phyloP scores from a whole-genome alignment of 257 asterid genomes.

The Mentha longifolia region DNA sequence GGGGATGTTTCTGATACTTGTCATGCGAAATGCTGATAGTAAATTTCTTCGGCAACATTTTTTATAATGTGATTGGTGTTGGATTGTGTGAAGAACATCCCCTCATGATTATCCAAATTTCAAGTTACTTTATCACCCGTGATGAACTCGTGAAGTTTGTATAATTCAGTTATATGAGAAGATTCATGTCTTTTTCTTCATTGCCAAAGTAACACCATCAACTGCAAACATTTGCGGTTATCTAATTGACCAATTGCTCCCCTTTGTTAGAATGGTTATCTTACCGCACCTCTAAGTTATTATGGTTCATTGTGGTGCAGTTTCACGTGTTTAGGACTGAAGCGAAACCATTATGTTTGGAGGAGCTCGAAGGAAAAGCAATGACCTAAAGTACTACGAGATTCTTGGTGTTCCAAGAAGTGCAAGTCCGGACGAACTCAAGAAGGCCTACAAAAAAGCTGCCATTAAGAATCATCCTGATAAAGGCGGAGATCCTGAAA shows the following conservation, averaged over 20 bases:
- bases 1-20: not conserved
- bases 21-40: slow-evolving; percentile 5
- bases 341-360: slow-evolving; percentile 46
- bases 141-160: no score
- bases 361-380: slow-evolving; percentile 43
- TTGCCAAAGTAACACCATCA: no score
- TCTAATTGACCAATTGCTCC: no score
- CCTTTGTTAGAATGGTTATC: not conserved
- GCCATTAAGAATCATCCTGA: slow-evolving; percentile 66
- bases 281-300: not conserved
- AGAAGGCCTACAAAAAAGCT: slow-evolving; percentile 59
- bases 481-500: slow-evolving; percentile 70
- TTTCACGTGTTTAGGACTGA: slow-evolving; percentile 14
- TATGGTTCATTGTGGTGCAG: slow-evolving; percentile 4
- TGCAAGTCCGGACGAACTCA: slow-evolving; percentile 56
- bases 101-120: not conserved
- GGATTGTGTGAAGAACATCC: not conserved
- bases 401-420: slow-evolving; percentile 51
- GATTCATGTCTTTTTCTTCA: no score
- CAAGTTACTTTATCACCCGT: no score
- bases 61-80: not conserved
- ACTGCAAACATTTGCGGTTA: no score
- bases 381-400: slow-evolving; percentile 53
- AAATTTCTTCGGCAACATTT: not conserved
- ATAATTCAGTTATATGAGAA: no score